A percentile compares a stretch with the other conserved stretches of the same genome.
phyloP scores from a whole-genome alignment of 441 rosid species.

The Omphalea diandra region DNA sequence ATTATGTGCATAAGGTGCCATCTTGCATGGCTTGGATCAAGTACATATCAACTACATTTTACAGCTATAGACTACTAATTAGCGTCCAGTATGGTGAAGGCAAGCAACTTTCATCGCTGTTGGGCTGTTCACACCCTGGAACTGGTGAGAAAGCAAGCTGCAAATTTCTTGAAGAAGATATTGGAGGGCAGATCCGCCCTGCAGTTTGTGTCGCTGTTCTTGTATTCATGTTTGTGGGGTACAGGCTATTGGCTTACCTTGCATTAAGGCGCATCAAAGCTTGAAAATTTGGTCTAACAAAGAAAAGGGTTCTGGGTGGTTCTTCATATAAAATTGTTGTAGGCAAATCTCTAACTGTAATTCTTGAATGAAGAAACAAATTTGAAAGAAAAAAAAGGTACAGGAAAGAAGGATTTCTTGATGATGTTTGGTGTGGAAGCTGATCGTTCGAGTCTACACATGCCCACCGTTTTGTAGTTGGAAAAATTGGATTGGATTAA shows the following conservation, averaged over 20 bases:
- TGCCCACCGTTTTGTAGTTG: neutral
- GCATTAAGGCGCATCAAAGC: constrained; percentile 60
- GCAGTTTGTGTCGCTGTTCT: constrained; percentile 42
- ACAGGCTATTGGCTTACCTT: constrained; percentile 73
- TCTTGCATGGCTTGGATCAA: constrained; percentile 70
- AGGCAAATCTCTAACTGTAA: constrained; percentile 23
- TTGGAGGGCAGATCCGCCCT: constrained; percentile 57
- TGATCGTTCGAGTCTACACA: neutral
- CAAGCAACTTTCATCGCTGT: constrained; percentile 32
- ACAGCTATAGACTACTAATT: constrained; percentile 63
- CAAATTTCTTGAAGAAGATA: constrained; percentile 60
- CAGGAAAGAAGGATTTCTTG: neutral
- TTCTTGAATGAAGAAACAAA: constrained; percentile 18
- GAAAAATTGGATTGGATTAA: neutral
- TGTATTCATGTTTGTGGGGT: constrained; percentile 72
- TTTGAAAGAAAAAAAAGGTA: neutral
- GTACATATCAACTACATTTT: constrained; percentile 69
- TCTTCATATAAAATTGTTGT: neutral
- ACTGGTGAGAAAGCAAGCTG: constrained; percentile 34
- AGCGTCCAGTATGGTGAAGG: constrained; percentile 61
- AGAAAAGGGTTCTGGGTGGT: neutral
- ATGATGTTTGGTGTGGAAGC: neutral
- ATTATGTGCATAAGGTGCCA: constrained; percentile 77
- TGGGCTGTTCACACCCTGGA: constrained; percentile 43
- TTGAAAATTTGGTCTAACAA: constrained; percentile 14